Conservation (phyloP, 352 stramenopile species). For the Pythium apleroticum region DNA sequence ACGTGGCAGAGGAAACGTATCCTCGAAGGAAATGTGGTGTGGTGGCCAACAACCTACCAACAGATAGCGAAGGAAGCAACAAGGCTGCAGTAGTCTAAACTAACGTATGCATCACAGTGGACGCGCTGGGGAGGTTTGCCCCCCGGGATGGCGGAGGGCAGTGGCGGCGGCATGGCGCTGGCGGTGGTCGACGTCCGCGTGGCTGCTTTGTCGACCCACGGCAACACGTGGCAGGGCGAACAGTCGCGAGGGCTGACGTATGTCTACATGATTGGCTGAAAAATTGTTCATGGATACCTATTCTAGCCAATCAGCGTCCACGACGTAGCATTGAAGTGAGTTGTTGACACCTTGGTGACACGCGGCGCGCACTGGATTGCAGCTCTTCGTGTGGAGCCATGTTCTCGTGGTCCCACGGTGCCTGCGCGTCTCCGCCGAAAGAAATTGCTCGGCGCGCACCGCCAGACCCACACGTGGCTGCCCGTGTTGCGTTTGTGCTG, state of each 20-base stretch:
- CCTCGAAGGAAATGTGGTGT: neutral
- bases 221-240: constrained; percentile 22
- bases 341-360: constrained; percentile 16
- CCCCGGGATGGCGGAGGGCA: too few relatives aligned
- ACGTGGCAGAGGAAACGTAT: constrained; percentile 19
- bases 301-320: constrained; percentile 9
- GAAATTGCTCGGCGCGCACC: constrained; percentile 1
- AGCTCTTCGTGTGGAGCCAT: neutral
- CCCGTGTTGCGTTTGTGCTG: neutral
- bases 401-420: constrained; percentile 19
- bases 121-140: too few relatives aligned
- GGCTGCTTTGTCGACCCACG: neutral
- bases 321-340: constrained; percentile 16
- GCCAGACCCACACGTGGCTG: neutral
- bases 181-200: neutral
- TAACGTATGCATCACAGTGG: neutral
- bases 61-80: too few relatives aligned
- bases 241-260: constrained; percentile 21
- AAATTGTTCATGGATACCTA: neutral
- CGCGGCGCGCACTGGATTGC: neutral
- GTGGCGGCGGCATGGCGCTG: too few relatives aligned
- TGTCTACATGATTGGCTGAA: constrained; percentile 21
- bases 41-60: neutral
- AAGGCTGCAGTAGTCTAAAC: too few relatives aligned
- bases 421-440: neutral